Base-by-base conservation (phyloP, 148 eudicot species). In the Mesembryanthemum crystallinum region DNA sequence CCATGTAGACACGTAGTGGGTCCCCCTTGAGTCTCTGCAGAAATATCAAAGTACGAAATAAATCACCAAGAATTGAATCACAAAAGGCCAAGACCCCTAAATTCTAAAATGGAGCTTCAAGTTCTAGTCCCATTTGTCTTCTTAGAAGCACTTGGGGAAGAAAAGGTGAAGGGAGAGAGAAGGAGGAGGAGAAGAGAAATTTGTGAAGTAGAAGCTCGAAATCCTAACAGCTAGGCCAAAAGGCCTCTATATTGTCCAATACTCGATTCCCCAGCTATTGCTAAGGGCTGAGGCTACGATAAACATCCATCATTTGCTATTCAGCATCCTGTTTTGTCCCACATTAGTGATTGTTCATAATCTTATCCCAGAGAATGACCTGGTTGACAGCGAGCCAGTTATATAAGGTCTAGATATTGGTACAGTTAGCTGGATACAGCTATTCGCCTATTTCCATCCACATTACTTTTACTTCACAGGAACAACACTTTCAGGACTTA, bases 1-100 rank as follows among this genome's bases (percentile, higher is more conserved):
- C 96, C 97, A 95, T 87, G 86, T 90, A 95, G 24, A 87, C 90
- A 11, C 94, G 96, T 75, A 95, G 88, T 28, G 98, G 98, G 55
- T 95, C 92, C 17, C 97, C 97, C 21, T 57, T 70, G 60, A 80
- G 80, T 76, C 98, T 95, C 98, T 95, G 79, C 28, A 55, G 35
- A 47, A 51, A 21, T 18, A 67, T 73, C 28, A 77, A 63, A n/a
- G n/a, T n/a, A n/a, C n/a, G 58, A 10, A 42, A 27, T 15, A 67
- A 45, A 14, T 17, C 27, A 42, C 15, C 62, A 79, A 9, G 30
- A 70, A 49, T 23, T 0, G 1, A 70, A 32, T 35, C 29, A 59
- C 47, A 37, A 60, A 13, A 29, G 60, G 57, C 9, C 8, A 18
- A 6, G 42, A 57, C n/a, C 5, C 27, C 8, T n/a, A 57, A 7